Evolutionary conservation across 2,329 filamentous ascomycete species (phyloP).

Genomic region (Aspergillus ustus): DNA sequence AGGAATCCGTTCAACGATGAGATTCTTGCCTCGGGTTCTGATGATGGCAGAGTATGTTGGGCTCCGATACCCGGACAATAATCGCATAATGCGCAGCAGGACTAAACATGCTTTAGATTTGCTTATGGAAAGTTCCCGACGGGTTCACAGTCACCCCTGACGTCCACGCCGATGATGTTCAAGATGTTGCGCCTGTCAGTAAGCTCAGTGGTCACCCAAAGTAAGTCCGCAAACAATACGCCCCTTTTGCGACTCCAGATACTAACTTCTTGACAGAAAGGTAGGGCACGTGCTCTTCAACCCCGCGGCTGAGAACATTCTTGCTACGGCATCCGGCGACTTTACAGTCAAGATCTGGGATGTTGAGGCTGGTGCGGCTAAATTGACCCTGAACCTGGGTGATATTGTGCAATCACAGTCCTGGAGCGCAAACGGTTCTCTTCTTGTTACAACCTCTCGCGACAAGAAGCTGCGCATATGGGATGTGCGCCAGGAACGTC

Average conservation of each 20-base stretch:
- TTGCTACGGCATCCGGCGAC: slow-evolving; percentile 93
- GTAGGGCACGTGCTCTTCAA: slow-evolving; percentile 98
- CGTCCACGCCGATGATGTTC: slow-evolving; percentile 72
- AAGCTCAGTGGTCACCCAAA: slow-evolving; percentile 87
- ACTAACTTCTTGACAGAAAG: slow-evolving; percentile 65
- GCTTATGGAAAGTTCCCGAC: slow-evolving; percentile 92
- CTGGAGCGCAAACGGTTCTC: slow-evolving; percentile 87
- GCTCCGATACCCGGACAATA: not conserved
- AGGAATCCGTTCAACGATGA: slow-evolving; percentile 97
- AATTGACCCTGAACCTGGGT: slow-evolving; percentile 78
- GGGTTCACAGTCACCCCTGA: slow-evolving; percentile 84
- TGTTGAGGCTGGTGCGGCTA: slow-evolving; percentile 74
- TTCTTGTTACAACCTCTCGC: slow-evolving; percentile 89
- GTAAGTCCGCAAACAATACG: slow-evolving; percentile 51
- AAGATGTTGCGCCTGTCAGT: slow-evolving; percentile 78
- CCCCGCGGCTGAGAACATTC: slow-evolving; percentile 90
- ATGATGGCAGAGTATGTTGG: slow-evolving; percentile 77
- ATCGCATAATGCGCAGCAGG: not conserved
- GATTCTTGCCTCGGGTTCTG: slow-evolving; percentile 88
- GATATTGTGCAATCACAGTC: slow-evolving; percentile 95
- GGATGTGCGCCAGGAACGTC: slow-evolving; percentile 92
- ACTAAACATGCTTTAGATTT: slow-evolving; percentile 59
- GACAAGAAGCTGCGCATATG: slow-evolving; percentile 98
- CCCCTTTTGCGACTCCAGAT: not conserved
- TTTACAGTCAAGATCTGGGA: slow-evolving; percentile 97